phyloP scores from a whole-genome alignment of 1,284 basidiomycete genomes.

The Coniophora puteana region DNA sequence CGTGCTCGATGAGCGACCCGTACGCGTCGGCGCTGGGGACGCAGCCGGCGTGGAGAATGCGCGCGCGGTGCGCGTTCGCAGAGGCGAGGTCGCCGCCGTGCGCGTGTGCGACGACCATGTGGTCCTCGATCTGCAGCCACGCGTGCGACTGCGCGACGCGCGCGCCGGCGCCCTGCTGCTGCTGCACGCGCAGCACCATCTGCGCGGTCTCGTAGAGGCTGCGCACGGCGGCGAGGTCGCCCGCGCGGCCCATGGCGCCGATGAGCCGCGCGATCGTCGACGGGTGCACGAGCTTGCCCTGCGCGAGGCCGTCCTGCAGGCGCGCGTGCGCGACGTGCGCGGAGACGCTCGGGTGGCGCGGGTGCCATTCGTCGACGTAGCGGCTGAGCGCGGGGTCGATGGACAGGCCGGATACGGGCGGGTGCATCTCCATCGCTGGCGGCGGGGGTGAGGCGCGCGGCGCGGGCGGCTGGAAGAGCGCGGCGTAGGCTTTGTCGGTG shows the following conservation, averaged over 20 bases:
- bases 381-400: constrained; percentile 28
- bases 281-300: constrained; percentile 47
- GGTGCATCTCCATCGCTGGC: constrained; percentile 11
- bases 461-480: constrained; percentile 2
- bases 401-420: constrained; percentile 15
- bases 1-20: constrained; percentile 81
- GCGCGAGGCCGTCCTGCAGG: constrained; percentile 33
- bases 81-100: constrained; percentile 77
- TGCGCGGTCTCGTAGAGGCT: constrained; percentile 74
- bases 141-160: constrained; percentile 45
- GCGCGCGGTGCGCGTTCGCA: constrained; percentile 77
- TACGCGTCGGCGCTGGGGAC: constrained; percentile 87
- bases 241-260: constrained; percentile 60
- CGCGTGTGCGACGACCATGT: constrained; percentile 83
- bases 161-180: constrained; percentile 43
- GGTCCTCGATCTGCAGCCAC: constrained; percentile 83
- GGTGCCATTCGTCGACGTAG: constrained; percentile 39
- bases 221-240: constrained; percentile 58
- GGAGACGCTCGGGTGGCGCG: constrained; percentile 23
- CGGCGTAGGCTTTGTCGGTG: constrained; percentile 2
- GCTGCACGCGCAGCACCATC: constrained; percentile 52
- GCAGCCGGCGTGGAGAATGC: constrained; percentile 76
- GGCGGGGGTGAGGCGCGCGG: constrained; percentile 1
- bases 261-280: constrained; percentile 62
- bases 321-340: constrained; percentile 31